Base-by-base conservation (phyloP, 306 rosid species). In the Prunus armeniaca region DNA sequence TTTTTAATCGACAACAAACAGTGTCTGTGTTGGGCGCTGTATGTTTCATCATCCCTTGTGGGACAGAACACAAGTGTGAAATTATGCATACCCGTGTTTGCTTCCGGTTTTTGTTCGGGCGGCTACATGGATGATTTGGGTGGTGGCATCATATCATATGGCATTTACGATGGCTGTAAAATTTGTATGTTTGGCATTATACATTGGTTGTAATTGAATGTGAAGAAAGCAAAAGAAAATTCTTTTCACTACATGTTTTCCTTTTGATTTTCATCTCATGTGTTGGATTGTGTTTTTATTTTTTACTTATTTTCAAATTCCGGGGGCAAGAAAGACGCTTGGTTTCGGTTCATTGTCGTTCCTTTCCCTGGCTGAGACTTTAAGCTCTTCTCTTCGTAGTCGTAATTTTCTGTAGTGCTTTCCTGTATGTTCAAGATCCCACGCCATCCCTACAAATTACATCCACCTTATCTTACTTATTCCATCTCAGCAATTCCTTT, bases 91-190 rank as follows among this genome's bases (percentile, higher is more conserved):
- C 78, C 77, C 82, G 62, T 73, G 77, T 73, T 34, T 76, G 82
- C 84, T 46, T 77, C 84, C 65, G 60, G 61, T 85, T 80, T 87
- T 86, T 86, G 73, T 81, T 81, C 58, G 78, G 87, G 71, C 61
- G 71, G 82, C 79, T 78, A 32, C 77, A 76, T 65, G 89, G 86
- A 67, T 80, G 71, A 73, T 72, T 62, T 67, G 77, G 74, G 83
- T 73, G 60, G 76, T 78, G 38, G 72, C 50, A 52, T 67, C 77
- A 70, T 54, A 34, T 43, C 46, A 19, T 70, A 49, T 74, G 73
- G 67, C 83, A 62, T 64, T 79, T 73, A 67, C 56, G 69, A 65
- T 86, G 64, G 67, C 52, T 80, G 65, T 76, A 60, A 76, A 76
- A 82, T 55, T 76, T 72, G 69, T 69, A 71, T 24, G 67, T 65